These are phyloP conservation scores for Cicer arietinum DNA, from an alignment of 306 rosid species.

Conservation along the genomic window DNA sequence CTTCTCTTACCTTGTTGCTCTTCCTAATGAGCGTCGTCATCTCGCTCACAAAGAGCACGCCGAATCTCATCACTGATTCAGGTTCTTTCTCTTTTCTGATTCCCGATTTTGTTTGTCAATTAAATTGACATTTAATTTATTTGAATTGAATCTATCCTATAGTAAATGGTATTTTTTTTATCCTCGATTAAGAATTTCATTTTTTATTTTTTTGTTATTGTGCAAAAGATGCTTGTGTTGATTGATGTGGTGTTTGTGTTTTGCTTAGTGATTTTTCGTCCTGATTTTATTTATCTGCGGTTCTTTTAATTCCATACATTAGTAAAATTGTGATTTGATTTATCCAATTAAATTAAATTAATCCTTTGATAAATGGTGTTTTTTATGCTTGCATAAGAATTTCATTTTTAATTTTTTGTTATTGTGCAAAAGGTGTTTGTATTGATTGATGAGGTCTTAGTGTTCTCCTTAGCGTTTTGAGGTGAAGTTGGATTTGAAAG, in stretches of 20 bases:
- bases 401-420: not conserved
- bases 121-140: not conserved
- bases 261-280: not conserved
- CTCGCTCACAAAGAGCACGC: constrained; percentile 72
- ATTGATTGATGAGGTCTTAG: not conserved
- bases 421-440: not conserved
- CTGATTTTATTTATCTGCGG: too few relatives aligned
- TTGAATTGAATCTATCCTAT: not conserved
- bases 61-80: constrained; percentile 59
- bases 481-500: too few relatives aligned
- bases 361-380: not conserved
- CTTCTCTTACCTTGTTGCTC: constrained; percentile 76
- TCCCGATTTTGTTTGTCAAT: not conserved
- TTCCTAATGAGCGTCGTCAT: constrained; percentile 86
- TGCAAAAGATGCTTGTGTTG: not conserved
- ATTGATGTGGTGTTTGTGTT: not conserved
- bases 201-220: not conserved
- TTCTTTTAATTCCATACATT: too few relatives aligned
- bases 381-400: not conserved
- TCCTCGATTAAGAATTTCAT: not conserved
- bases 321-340: not conserved
- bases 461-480: not conserved
- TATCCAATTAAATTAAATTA: not conserved
- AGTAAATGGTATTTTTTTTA: not conserved
- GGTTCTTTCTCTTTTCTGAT: not conserved